phyloP scores from a whole-genome alignment of 352 stramenopile genomes.

The Phytophthora sp. region DNA sequence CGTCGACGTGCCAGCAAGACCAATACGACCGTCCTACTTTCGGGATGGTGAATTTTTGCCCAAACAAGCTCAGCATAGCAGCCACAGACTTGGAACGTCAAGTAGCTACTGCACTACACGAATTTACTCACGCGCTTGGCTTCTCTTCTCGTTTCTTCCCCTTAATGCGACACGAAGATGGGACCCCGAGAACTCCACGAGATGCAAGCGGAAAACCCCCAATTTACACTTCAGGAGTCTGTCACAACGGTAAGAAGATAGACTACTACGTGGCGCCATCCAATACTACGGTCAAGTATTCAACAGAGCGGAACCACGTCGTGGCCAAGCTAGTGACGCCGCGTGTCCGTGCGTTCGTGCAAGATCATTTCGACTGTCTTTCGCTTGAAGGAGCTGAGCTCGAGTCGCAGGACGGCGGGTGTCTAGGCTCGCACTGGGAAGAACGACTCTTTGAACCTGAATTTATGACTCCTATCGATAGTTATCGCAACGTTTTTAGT shows the following conservation, averaged over 20 bases:
- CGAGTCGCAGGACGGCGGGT: constrained; percentile 75
- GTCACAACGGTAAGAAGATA: constrained; percentile 58
- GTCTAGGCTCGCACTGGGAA: constrained; percentile 80
- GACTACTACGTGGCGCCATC: constrained; percentile 44
- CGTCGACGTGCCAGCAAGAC: constrained; percentile 78
- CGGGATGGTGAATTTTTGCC: constrained; percentile 85
- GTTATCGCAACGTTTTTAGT: too few relatives aligned
- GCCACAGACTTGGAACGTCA: constrained; percentile 57
- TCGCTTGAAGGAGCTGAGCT: constrained; percentile 67
- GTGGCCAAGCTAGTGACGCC: constrained; percentile 72
- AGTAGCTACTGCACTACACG: constrained; percentile 70
- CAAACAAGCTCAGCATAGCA: constrained; percentile 46
- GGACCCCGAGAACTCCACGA: constrained; percentile 60
- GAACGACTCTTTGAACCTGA: constrained; percentile 78
- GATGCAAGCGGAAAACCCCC: constrained; percentile 49
- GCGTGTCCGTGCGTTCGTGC: constrained; percentile 50
- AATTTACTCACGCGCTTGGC: constrained; percentile 78
- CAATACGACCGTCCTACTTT: constrained; percentile 84
- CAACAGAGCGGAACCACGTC: constrained; percentile 47
- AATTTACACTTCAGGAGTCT: constrained; percentile 33
- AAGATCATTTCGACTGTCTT: constrained; percentile 67
- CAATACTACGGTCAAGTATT: constrained; percentile 55
- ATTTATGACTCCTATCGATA: constrained; percentile 75
- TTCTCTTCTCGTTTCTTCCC: constrained; percentile 76
- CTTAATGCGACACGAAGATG: constrained; percentile 67